Percentiles rank a stretch among this genome's conserved stretches.
Evolutionary conservation across 148 eudicot species (phyloP).

Genomic region (Fagopyrum homotropicum): DNA sequence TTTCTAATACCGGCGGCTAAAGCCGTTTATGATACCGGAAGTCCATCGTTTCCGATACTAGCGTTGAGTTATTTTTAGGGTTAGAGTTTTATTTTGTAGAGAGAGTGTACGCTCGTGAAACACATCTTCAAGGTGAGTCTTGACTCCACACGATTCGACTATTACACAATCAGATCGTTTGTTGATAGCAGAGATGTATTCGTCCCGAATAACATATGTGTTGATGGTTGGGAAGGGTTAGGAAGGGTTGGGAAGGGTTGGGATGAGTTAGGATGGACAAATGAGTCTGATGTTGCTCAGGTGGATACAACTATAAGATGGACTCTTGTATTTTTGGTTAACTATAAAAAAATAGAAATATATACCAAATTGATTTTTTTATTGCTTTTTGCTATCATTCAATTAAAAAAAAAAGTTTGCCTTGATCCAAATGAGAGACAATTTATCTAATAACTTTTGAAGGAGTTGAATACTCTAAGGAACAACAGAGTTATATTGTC

Average conservation of each 20-base stretch:
- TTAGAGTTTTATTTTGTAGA: no score
- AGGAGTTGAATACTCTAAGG: conserved; percentile 42
- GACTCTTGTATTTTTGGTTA: conserved; percentile 21
- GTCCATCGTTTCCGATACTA: conserved; percentile 37
- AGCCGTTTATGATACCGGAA: conserved; percentile 15
- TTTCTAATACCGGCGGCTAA: no score
- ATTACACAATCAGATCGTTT: conserved; percentile 60
- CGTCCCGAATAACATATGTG: conserved; percentile 30
- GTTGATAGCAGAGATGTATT: conserved; percentile 26
- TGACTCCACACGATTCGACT: conserved; percentile 48
- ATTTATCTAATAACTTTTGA: conserved; percentile 51
- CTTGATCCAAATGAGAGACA: conserved; percentile 45
- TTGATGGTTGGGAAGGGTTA: conserved; percentile 54
- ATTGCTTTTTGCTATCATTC: conserved; percentile 13
- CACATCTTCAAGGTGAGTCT: conserved; percentile 72
- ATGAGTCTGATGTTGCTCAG: conserved; percentile 27
- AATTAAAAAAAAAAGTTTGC: conserved; percentile 32
- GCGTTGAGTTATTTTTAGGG: no score
- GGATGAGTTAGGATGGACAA: conserved; percentile 26
- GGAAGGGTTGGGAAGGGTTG: conserved; percentile 49
- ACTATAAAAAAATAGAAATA: no score
- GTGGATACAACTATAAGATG: conserved; percentile 51
- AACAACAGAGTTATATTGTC: conserved; percentile 15
- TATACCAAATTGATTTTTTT: neutral
- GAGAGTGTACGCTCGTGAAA: conserved; percentile 19